A percentile compares a stretch with the other conserved stretches of the same genome.
Conservation (phyloP, 2,329 filamentous ascomycete genomes). For the Paracamarosporium sp. region DNA sequence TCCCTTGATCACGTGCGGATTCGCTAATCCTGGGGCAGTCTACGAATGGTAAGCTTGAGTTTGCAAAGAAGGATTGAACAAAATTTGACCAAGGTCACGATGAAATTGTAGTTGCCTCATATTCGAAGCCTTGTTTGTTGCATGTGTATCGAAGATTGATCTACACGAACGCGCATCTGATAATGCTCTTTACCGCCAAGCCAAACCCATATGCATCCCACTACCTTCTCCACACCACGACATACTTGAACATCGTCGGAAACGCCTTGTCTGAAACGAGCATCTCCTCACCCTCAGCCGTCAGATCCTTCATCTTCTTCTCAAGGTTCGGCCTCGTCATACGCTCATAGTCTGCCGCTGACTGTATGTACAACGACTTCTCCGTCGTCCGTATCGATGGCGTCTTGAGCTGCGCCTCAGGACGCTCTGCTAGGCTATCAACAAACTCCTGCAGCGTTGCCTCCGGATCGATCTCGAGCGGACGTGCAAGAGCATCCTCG, state of each 20-base stretch:
- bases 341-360: conserved; percentile 80
- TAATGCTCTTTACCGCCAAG: neutral
- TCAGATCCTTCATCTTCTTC: conserved; percentile 77
- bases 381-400: conserved; percentile 82
- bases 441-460: conserved; percentile 83
- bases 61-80: neutral
- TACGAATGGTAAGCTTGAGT: neutral
- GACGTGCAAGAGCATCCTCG: conserved; percentile 70
- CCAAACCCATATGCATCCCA: neutral
- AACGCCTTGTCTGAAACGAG: conserved; percentile 94
- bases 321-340: conserved; percentile 82
- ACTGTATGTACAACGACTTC: conserved; percentile 90
- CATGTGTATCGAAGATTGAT: neutral
- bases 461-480: conserved; percentile 73
- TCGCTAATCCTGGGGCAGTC: neutral
- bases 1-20: neutral
- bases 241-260: conserved; percentile 72
- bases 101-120: neutral
- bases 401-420: conserved; percentile 92
- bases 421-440: conserved; percentile 79
- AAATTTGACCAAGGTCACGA: neutral
- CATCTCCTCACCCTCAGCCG: conserved; percentile 84
- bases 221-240: conserved; percentile 55
- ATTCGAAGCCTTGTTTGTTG: neutral
- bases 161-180: too few relatives aligned